Evolutionary conservation across 768 basidiomycete species (phyloP).

Genomic region (Xanthoconium purpureum): DNA sequence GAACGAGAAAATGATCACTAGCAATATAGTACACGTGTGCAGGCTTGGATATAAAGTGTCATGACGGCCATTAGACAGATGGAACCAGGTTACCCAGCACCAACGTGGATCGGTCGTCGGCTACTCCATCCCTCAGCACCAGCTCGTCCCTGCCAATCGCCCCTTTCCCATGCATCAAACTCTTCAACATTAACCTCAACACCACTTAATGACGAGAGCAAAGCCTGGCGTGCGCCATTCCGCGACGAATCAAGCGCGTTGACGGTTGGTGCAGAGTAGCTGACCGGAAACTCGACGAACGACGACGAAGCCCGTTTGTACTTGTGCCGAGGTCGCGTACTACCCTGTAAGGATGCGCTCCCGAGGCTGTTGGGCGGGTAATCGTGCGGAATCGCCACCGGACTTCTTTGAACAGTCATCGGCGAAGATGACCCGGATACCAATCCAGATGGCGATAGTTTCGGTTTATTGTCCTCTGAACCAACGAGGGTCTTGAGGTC

Average conservation of each 20-base stretch:
- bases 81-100: constrained; percentile 22
- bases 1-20: neutral
- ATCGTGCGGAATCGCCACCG: constrained; percentile 19
- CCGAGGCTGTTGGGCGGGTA: constrained; percentile 60
- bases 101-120: constrained; percentile 33
- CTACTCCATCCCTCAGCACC: constrained; percentile 50
- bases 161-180: constrained; percentile 40
- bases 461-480: constrained; percentile 15
- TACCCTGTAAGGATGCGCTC: constrained; percentile 31
- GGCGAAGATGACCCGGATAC: constrained; percentile 17
- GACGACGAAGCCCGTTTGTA: constrained; percentile 37
- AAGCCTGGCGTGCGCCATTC: constrained; percentile 1
- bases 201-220: neutral
- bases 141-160: constrained; percentile 51
- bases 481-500: constrained; percentile 20
- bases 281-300: constrained; percentile 37
- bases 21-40: constrained; percentile 19
- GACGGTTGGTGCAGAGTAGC: constrained; percentile 32
- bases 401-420: constrained; percentile 6
- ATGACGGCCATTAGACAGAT: neutral
- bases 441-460: constrained; percentile 2
- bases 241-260: constrained; percentile 30
- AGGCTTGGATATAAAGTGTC: neutral
- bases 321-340: constrained; percentile 27
- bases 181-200: constrained; percentile 6